phyloP scores from a whole-genome alignment of 805 yeast species.

The Starmera dryadoides region DNA sequence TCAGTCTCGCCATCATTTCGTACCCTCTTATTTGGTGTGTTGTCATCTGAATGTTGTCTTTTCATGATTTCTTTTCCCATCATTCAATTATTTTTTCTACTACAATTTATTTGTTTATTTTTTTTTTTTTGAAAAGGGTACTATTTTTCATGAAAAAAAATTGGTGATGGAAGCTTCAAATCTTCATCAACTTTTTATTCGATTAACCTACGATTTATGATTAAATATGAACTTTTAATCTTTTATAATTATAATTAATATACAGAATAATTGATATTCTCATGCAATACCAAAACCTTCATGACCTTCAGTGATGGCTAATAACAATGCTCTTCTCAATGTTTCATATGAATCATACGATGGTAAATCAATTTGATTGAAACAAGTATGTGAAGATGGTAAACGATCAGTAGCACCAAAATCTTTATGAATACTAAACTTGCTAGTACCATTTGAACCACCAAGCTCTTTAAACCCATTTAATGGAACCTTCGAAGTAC shows the following conservation, averaged over 20 bases:
- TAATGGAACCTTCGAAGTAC: slow-evolving; percentile 93
- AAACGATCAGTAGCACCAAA: slow-evolving; percentile 79
- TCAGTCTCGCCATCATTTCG: neutral
- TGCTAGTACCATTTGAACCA: slow-evolving; percentile 80
- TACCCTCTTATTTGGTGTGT: slow-evolving; percentile 2
- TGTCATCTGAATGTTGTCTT: neutral
- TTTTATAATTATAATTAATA: too few relatives aligned
- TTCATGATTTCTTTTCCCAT: too few relatives aligned
- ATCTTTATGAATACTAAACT: slow-evolving; percentile 85
- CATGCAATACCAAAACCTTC: slow-evolving; percentile 91
- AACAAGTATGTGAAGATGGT: slow-evolving; percentile 96
- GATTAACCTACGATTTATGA: too few relatives aligned
- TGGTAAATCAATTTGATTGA: slow-evolving; percentile 91
- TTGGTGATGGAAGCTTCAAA: neutral
- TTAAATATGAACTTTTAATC: too few relatives aligned
- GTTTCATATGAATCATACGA: slow-evolving; percentile 87
- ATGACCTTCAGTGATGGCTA: slow-evolving; percentile 90
- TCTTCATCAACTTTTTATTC: too few relatives aligned
- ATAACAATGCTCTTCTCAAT: slow-evolving; percentile 66
- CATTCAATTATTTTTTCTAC: neutral
- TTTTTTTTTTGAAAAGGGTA: neutral
- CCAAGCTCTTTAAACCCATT: slow-evolving; percentile 87
- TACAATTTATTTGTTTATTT: neutral
- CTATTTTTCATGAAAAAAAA: neutral
- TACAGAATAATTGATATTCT: too few relatives aligned